These are phyloP conservation scores for Globomyces sp. DNA, from an alignment of 371 early-diverging fungal genomes.

Conservation along the genomic window DNA sequence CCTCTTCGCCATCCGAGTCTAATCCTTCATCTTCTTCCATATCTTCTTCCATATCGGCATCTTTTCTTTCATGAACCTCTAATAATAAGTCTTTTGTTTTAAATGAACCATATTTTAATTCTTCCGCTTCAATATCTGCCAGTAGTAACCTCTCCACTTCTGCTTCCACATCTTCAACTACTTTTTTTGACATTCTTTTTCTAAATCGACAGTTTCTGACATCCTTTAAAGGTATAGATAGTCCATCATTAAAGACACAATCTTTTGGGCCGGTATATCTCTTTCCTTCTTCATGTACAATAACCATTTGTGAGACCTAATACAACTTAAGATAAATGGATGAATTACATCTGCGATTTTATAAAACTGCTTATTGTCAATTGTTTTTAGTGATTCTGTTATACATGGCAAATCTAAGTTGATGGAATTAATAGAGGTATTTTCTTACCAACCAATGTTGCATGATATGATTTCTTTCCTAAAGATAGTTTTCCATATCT, in stretches of 20 bases:
- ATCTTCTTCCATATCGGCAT: conserved; percentile 15
- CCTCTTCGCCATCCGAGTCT: conserved; percentile 27
- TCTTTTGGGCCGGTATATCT: conserved; percentile 33
- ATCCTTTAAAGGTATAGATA: conserved; percentile 88
- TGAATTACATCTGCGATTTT: conserved; percentile 89
- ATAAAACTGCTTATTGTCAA: conserved; percentile 92
- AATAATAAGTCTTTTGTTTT: conserved; percentile 13
- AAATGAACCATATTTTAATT: conserved; percentile 59
- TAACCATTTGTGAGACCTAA: conserved; percentile 65
- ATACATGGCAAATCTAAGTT: conserved; percentile 86
- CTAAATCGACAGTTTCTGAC: conserved; percentile 87
- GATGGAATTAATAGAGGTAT: no score
- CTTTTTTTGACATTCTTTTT: conserved; percentile 79
- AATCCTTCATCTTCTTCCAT: not conserved
- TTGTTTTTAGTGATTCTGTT: conserved; percentile 93
- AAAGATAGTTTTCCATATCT: conserved; percentile 70
- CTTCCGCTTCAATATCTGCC: conserved; percentile 78
- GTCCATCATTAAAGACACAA: conserved; percentile 76
- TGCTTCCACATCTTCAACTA: conserved; percentile 86
- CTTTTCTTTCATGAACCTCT: conserved; percentile 22
- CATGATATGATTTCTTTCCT: conserved; percentile 57
- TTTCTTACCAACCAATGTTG: conserved; percentile 58
- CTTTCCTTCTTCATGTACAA: not conserved
- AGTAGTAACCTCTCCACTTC: conserved; percentile 84
- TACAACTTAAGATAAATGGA: no score